Conservation (phyloP, 176 grass and related monocot species). For the Poa pratensis region DNA sequence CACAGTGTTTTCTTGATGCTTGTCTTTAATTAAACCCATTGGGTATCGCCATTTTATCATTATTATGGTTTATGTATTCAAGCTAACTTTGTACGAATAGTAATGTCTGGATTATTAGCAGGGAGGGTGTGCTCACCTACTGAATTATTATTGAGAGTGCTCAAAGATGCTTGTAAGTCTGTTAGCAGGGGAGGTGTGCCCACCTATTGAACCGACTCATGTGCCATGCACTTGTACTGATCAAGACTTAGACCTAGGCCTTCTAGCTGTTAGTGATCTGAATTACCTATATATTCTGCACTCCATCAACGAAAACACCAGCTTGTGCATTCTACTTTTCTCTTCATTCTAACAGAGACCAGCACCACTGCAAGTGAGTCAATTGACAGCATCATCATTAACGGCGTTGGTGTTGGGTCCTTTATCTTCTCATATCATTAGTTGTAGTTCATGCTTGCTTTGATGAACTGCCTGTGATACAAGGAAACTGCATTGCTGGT, state of each 20-base stretch:
- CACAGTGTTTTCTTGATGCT: slow-evolving; percentile 15
- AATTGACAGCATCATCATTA: background rate
- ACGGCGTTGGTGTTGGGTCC: background rate
- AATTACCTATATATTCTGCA: too few relatives aligned
- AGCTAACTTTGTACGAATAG: slow-evolving; percentile 21
- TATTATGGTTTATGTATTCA: background rate
- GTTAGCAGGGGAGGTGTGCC: too few relatives aligned
- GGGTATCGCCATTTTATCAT: background rate
- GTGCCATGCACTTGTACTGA: too few relatives aligned
- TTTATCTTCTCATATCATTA: background rate
- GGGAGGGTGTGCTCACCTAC: background rate
- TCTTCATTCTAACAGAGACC: background rate
- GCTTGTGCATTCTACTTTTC: too few relatives aligned
- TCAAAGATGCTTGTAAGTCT: too few relatives aligned
- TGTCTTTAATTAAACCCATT: background rate
- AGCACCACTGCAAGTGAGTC: slow-evolving; percentile 5
- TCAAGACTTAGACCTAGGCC: too few relatives aligned
- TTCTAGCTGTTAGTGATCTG: too few relatives aligned
- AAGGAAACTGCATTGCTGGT: background rate
- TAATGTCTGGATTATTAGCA: slow-evolving; percentile 32
- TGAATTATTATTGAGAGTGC: too few relatives aligned
- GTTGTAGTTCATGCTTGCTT: background rate
- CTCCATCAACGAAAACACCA: too few relatives aligned
- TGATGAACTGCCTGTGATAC: background rate
- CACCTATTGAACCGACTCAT: too few relatives aligned